These are phyloP conservation scores for Avicennia marina DNA, from an alignment of 257 asterid genomes.

Conservation along the genomic window DNA sequence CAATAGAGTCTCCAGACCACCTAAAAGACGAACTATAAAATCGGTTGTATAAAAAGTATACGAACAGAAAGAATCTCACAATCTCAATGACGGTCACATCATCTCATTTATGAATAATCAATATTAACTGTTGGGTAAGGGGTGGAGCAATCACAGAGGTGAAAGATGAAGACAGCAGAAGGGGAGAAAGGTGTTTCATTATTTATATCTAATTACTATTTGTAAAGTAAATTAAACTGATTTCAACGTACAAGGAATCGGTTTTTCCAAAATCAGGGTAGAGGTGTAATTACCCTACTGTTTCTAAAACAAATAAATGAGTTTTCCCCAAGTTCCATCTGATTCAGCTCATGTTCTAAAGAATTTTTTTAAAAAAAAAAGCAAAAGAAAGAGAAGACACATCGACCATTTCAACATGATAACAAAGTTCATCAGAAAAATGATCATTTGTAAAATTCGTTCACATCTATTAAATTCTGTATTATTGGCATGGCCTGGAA, in stretches of 20 bases:
- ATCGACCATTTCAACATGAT: no score
- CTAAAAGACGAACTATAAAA: no score
- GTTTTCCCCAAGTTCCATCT: conserved; percentile 2
- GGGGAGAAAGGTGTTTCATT: not conserved
- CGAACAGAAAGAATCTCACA: not conserved
- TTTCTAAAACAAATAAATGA: not conserved
- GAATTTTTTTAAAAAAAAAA: no score
- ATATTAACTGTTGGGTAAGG: not conserved
- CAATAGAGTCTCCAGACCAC: not conserved
- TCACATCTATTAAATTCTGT: not conserved
- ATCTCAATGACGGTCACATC: not conserved
- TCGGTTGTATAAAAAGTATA: no score
- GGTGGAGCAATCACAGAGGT: not conserved
- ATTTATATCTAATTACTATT: not conserved
- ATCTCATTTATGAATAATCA: not conserved
- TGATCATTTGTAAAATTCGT: not conserved
- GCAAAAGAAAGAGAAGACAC: no score
- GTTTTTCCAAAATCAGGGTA: not conserved
- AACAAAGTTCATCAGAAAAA: no score
- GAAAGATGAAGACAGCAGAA: not conserved
- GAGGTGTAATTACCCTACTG: not conserved
- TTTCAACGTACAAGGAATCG: not conserved
- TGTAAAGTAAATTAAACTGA: not conserved
- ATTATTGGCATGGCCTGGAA: not conserved
- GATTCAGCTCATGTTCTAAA: no score